A percentile compares a stretch with the other conserved stretches of the same genome.
Conservation (phyloP, 768 basidiomycete genomes). For the Pleurotus eryngii region DNA sequence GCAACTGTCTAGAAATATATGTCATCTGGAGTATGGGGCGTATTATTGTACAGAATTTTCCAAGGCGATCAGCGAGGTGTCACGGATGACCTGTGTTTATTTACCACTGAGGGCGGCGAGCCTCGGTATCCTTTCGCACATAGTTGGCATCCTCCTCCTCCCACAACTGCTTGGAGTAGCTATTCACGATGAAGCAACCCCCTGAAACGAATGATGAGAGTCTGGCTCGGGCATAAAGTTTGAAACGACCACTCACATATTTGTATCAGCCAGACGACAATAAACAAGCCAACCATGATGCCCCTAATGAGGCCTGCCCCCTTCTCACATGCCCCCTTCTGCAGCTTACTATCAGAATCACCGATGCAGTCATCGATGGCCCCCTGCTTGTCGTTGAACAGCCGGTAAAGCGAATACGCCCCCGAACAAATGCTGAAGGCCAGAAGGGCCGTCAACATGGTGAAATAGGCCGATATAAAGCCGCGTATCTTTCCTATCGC, state of each 20-base stretch:
- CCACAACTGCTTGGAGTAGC: conserved; percentile 40
- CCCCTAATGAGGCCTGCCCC: conserved; percentile 39
- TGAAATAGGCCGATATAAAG: conserved; percentile 41
- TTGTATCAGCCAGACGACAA: conserved; percentile 45
- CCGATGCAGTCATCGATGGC: conserved; percentile 36
- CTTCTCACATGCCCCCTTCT: conserved; percentile 33
- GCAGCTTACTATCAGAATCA: conserved; percentile 23
- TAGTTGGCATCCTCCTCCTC: conserved; percentile 38
- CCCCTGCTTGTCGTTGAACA: conserved; percentile 37
- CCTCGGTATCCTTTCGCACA: conserved; percentile 40
- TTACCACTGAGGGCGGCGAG: conserved; percentile 28
- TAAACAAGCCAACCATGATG: conserved; percentile 38
- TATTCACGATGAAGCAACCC: conserved; percentile 44
- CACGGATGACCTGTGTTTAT: not conserved
- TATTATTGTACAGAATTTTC: too few relatives aligned
- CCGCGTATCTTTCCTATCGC: conserved; percentile 36
- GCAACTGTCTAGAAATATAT: too few relatives aligned
- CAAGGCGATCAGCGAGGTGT: too few relatives aligned
- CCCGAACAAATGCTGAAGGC: conserved; percentile 43
- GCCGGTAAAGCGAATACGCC: conserved; percentile 39
- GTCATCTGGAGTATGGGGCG: too few relatives aligned
- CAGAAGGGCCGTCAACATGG: conserved; percentile 38
- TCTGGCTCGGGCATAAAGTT: not conserved
- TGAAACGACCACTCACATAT: conserved; percentile 34
- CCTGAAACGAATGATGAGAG: conserved; percentile 24